Evolutionary conservation across 2,329 filamentous ascomycete species (phyloP).

Genomic region (Fusarium sp.): DNA sequence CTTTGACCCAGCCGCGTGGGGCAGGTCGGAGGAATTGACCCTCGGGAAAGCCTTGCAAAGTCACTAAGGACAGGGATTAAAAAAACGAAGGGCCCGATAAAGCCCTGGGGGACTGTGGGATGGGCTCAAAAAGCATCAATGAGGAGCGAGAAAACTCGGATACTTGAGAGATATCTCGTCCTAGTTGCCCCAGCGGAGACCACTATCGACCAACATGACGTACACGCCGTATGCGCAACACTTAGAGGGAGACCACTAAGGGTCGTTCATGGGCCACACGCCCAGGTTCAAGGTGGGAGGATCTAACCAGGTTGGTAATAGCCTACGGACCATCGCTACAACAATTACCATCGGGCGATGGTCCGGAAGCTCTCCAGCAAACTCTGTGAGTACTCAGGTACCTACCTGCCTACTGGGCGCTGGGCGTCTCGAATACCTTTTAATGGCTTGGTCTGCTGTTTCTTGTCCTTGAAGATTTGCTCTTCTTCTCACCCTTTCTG

Average conservation of each 20-base stretch:
- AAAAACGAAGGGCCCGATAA: slow-evolving; percentile 25
- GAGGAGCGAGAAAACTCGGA: slow-evolving; percentile 28
- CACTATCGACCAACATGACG: slow-evolving; percentile 41
- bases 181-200: slow-evolving; percentile 32
- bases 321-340: slow-evolving; percentile 44
- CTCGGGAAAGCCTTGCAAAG: slow-evolving; percentile 15
- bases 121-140: slow-evolving; percentile 33
- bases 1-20: slow-evolving; percentile 26
- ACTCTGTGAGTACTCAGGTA: slow-evolving; percentile 24
- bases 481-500: slow-evolving; percentile 28
- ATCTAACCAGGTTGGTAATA: slow-evolving; percentile 29
- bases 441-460: slow-evolving; percentile 34
- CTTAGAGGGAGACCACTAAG: slow-evolving; percentile 39
- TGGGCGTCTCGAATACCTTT: slow-evolving; percentile 22
- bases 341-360: slow-evolving; percentile 41
- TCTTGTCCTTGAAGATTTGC: background rate
- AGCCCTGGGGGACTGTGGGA: slow-evolving; percentile 23
- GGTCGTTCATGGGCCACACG: slow-evolving; percentile 34
- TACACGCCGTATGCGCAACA: slow-evolving; percentile 39
- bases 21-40: slow-evolving; percentile 26
- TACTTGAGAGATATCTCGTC: slow-evolving; percentile 32
- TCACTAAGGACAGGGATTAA: slow-evolving; percentile 21
- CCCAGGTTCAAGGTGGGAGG: slow-evolving; percentile 38
- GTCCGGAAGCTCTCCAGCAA: slow-evolving; percentile 39
- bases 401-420: background rate